phyloP scores from a whole-genome alignment of 495 filamentous ascomycete species.

The Tuber magnatum region DNA sequence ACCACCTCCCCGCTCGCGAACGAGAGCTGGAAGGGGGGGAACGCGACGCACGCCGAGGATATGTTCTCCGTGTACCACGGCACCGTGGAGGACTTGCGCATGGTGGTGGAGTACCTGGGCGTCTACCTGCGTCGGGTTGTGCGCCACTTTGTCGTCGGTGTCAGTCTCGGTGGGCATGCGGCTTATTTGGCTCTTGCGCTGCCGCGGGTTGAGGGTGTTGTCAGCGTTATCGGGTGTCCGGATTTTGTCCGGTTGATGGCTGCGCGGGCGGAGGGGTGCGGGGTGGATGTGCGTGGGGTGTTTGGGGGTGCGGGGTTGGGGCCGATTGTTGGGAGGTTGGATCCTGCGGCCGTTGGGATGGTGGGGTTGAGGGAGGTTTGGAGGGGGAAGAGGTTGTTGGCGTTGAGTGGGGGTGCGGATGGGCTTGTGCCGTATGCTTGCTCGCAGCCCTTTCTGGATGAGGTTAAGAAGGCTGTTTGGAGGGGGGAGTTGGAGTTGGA shows the following conservation, averaged over 20 bases:
- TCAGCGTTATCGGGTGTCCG: conserved; percentile 80
- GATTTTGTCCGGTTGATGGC: conserved; percentile 52
- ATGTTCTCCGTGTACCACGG: conserved; percentile 66
- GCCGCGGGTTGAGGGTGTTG: conserved; percentile 63
- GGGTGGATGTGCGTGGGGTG: conserved; percentile 25
- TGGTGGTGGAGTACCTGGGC: conserved; percentile 65
- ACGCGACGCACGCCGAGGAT: conserved; percentile 75
- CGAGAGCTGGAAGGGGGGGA: conserved; percentile 70
- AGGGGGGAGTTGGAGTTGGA: conserved; percentile 54
- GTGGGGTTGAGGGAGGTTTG: conserved; percentile 49
- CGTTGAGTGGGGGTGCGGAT: conserved; percentile 68
- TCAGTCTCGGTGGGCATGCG: conserved; percentile 82
- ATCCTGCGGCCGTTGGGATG: conserved; percentile 43
- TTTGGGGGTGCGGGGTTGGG: neutral
- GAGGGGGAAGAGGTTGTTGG: conserved; percentile 66
- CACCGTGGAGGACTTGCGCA: conserved; percentile 64
- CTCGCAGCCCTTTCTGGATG: conserved; percentile 60
- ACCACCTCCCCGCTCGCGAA: conserved; percentile 56
- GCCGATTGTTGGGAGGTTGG: conserved; percentile 8
- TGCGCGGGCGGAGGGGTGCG: conserved; percentile 20
- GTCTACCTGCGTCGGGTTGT: conserved; percentile 51
- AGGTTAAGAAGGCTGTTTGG: conserved; percentile 57
- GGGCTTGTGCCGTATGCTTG: conserved; percentile 76
- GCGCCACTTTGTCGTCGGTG: conserved; percentile 66
- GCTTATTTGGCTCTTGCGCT: conserved; percentile 78